These are phyloP conservation scores for Mesostigma viride DNA, from an alignment of 139 green algal genomes.

Conservation along the genomic window DNA sequence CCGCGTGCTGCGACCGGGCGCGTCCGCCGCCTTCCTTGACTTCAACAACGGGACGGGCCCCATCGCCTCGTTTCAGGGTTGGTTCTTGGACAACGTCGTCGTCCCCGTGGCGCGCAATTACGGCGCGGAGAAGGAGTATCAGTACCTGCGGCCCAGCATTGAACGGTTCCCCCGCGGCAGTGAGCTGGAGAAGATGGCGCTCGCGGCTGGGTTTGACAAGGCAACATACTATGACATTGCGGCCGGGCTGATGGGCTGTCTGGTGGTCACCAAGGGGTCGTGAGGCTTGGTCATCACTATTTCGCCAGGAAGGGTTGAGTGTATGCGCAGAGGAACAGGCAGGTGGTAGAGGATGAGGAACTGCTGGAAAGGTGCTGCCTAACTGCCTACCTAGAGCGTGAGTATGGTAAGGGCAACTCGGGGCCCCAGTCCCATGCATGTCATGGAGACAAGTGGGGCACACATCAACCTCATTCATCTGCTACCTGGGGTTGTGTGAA, in stretches of 20 bases:
- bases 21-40: slow-evolving; percentile 73
- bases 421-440: too few relatives aligned
- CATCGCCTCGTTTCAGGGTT: slow-evolving; percentile 51
- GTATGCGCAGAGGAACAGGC: too few relatives aligned
- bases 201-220: slow-evolving; percentile 55
- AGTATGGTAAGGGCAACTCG: too few relatives aligned
- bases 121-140: slow-evolving; percentile 72
- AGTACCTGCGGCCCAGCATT: slow-evolving; percentile 84
- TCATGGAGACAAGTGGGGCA: too few relatives aligned
- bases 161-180: slow-evolving; percentile 57
- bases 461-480: too few relatives aligned
- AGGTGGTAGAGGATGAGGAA: too few relatives aligned
- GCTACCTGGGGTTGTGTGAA: too few relatives aligned
- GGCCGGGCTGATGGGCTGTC: slow-evolving; percentile 75
- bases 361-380: too few relatives aligned
- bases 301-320: too few relatives aligned
- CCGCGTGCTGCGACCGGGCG: slow-evolving; percentile 72
- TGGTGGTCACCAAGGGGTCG: slow-evolving; percentile 44
- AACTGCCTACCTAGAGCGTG: too few relatives aligned
- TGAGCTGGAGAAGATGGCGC: slow-evolving; percentile 58
- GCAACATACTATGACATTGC: slow-evolving; percentile 70
- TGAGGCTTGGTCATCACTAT: too few relatives aligned
- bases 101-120: slow-evolving; percentile 64
- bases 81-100: slow-evolving; percentile 65
- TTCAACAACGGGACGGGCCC: slow-evolving; percentile 83